A percentile compares a stretch with the other conserved stretches of the same genome.
Evolutionary conservation across 495 filamentous ascomycete genomes (phyloP).

Genomic region (Penicillium crystallinum): DNA sequence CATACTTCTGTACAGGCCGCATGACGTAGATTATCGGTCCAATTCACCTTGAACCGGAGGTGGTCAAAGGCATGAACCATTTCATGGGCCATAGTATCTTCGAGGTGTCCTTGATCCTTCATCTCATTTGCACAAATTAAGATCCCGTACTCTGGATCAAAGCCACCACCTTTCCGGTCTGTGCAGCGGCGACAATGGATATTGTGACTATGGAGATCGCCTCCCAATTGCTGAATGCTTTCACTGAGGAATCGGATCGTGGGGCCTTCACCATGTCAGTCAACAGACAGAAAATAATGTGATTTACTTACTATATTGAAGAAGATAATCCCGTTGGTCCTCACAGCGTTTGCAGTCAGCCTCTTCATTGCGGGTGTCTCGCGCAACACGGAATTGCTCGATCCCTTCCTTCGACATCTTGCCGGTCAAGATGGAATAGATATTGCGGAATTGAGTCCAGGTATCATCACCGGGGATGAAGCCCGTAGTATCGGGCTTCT

Average conservation of each 20-base stretch:
- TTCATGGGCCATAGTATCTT: slow-evolving; percentile 95
- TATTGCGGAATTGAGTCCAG: slow-evolving; percentile 66
- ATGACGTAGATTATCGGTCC: slow-evolving; percentile 71
- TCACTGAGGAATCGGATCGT: slow-evolving; percentile 77
- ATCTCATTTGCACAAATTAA: slow-evolving; percentile 86
- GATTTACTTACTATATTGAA: slow-evolving; percentile 59
- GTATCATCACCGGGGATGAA: slow-evolving; percentile 55
- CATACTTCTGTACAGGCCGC: slow-evolving; percentile 91
- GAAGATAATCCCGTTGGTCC: slow-evolving; percentile 67
- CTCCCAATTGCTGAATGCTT: slow-evolving; percentile 71
- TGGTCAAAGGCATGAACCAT: slow-evolving; percentile 98
- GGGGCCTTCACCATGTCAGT: slow-evolving; percentile 49
- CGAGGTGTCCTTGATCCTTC: slow-evolving; percentile 64
- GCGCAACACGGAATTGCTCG: slow-evolving; percentile 63
- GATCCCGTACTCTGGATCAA: slow-evolving; percentile 78
- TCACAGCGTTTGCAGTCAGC: slow-evolving; percentile 75
- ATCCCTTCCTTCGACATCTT: slow-evolving; percentile 62
- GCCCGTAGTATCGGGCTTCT: slow-evolving; percentile 31
- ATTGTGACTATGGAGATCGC: slow-evolving; percentile 64
- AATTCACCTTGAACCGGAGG: slow-evolving; percentile 83
- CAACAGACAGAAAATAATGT: background rate
- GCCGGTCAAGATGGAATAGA: slow-evolving; percentile 71
- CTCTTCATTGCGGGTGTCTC: slow-evolving; percentile 61
- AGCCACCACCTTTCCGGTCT: slow-evolving; percentile 67
- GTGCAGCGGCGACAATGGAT: slow-evolving; percentile 77